Base-by-base conservation (phyloP, 1,139 yeast species). In the Candida glucosophila region DNA sequence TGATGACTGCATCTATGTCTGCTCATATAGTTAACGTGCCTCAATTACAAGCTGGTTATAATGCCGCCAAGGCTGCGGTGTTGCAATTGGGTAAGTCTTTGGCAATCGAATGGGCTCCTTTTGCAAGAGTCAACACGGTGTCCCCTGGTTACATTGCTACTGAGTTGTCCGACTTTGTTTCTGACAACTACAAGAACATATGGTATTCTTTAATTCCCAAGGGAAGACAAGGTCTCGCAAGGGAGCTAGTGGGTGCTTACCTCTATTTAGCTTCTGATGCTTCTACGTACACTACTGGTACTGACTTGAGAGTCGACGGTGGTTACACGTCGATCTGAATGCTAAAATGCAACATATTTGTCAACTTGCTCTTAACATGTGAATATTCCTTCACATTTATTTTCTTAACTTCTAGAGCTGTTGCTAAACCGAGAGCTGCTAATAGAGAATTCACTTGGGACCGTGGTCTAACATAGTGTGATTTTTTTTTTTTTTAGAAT, bases 1-100 rank as follows among this genome's bases (percentile, higher is more conserved):
- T 74, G 42, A 58, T 72, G 37, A 73, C 80, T 9, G 75, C 77
- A 5, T 73, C 79, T 6, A 71, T 73, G 58, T 74, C 75, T 5
- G 79, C 73, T 1, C 62, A 67, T 39, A 58, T 73, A 24, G 70
- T 65, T 27, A 72, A 72, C 43, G 59, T 64, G 23, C 77, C 75
- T 10, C 66, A 67, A 42, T 57, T 64, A 36, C 73, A 72, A 52
- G 58, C 73, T 15, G 71, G 76, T 11, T 73, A 72, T 44, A 71
- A 69, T 38, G 66, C 74, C 10, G 66, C 75, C 33, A 71, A 71
- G 45, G 75, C 77, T 12, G 77, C 77, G 3, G 68, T 67, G n/a
- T 47, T 63, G 33, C 75, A 70, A 35, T 53, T 72, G 32, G 63
- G 71, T 18, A 64, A 56, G 43, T 69, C 74, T 4, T 53, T 71